phyloP scores from a whole-genome alignment of 2,329 filamentous ascomycete genomes.

The Aureobasidium sp. region DNA sequence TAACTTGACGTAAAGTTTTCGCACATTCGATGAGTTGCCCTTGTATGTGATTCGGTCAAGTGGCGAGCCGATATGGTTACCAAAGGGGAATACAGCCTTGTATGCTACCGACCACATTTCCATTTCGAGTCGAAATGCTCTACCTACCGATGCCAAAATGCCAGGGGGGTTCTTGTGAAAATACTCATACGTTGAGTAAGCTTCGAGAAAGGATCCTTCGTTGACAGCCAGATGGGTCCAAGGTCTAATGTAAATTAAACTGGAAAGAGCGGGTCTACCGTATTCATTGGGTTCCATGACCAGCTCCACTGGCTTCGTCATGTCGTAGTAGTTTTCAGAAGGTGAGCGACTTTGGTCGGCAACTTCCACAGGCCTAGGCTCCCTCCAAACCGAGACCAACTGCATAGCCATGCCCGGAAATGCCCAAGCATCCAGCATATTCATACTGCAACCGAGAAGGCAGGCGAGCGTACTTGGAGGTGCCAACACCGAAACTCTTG shows the following conservation, averaged over 20 bases:
- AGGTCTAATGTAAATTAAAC: conserved; percentile 48
- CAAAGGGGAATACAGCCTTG: conserved; percentile 58
- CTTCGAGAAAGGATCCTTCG: conserved; percentile 64
- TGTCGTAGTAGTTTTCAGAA: background rate
- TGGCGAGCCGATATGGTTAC: conserved; percentile 44
- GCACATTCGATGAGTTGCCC: background rate
- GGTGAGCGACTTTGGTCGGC: background rate
- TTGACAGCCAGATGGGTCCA: conserved; percentile 63
- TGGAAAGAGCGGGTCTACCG: background rate
- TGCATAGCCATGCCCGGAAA: conserved; percentile 27
- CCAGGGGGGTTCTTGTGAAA: conserved; percentile 53
- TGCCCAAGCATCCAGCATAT: conserved; percentile 32
- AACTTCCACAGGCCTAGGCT: background rate
- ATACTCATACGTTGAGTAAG: conserved; percentile 64
- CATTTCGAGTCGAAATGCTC: conserved; percentile 28
- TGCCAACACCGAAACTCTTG: conserved; percentile 35
- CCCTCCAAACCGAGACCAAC: conserved; percentile 18
- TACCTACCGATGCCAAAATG: conserved; percentile 44
- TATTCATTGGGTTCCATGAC: background rate
- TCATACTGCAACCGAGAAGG: conserved; percentile 49
- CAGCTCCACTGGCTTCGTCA: background rate
- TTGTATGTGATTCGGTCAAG: background rate
- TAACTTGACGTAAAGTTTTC: conserved; percentile 30
- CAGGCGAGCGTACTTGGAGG: conserved; percentile 54
- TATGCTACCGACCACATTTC: conserved; percentile 32